These are phyloP conservation scores for Wickerhamomyces sp. DNA, from an alignment of 1,139 yeast species.

Conservation along the genomic window DNA sequence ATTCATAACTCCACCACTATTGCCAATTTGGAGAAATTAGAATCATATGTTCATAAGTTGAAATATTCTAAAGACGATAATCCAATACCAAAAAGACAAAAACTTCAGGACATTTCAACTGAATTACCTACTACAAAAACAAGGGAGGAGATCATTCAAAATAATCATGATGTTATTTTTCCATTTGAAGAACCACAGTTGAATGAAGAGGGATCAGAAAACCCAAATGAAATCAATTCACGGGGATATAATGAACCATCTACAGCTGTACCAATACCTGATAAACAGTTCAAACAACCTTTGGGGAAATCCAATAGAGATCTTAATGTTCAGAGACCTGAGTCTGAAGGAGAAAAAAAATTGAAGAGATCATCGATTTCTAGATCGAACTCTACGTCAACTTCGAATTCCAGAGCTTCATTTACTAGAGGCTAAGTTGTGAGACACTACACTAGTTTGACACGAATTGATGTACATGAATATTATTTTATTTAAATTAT, in stretches of 20 bases:
- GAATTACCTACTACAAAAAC: slow-evolving; percentile 11
- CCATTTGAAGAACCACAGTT: not conserved
- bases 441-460: no score
- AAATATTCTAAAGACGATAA: slow-evolving; percentile 9
- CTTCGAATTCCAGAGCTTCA: not conserved
- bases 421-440: not conserved
- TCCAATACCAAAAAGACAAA: slow-evolving; percentile 18
- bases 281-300: slow-evolving; percentile 19
- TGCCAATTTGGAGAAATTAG: slow-evolving; percentile 3
- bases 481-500: no score
- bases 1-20: slow-evolving; percentile 6
- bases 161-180: slow-evolving; percentile 11
- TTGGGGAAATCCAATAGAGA: slow-evolving; percentile 1
- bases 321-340: slow-evolving; percentile 1
- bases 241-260: not conserved
- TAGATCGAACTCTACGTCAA: not conserved
- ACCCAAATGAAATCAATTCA: not conserved
- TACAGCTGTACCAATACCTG: slow-evolving; percentile 28
- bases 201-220: no score
- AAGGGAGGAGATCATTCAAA: slow-evolving; percentile 13
- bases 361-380: not conserved
- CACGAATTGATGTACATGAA: no score
- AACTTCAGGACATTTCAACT: slow-evolving; percentile 3
- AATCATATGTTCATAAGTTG: slow-evolving; percentile 5
- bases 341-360: not conserved